Evolutionary conservation across 1,139 yeast species (phyloP), one percentile per base, ranked within the genome.

Genomic region (Hemisphaericaspora lyxosophila): DNA sequence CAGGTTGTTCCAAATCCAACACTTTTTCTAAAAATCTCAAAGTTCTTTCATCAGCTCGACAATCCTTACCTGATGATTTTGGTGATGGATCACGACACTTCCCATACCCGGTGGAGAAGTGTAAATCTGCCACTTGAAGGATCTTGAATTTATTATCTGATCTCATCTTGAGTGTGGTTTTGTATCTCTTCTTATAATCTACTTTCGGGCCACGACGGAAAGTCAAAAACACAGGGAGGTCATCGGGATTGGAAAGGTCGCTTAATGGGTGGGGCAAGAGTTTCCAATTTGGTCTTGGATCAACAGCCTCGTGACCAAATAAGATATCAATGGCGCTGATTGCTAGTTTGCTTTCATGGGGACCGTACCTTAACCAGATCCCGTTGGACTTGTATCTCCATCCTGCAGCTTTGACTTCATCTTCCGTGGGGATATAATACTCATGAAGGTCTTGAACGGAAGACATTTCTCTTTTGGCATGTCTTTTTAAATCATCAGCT

Each of bases 51-150:
- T 89, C 97, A 0, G 97, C 96, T 42, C 70, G 60, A 52, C 97
- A 89, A 7, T 62, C 63, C 6, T 52, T 59, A 4, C 53, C 56
- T 2, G 69, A 58, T 8, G 64, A 66, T 4, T 51, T 53, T 0
- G 89, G 89, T 16, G 59, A 75, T 4, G 88, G 83, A 55, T 88
- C 92, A 37, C 80, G 64, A 52, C 97, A 89, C 34, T 59, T 58
- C 2, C 96, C 96, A 35, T 62, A 69, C 2, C 90, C 92, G 0
- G 92, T 85, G 7, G 88, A 75, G 52, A 85, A 80, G 58, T 90
- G 97, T 42, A 89, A 64, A 57, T 90, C 97, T 0, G 96, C 94
- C 3, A 89, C 75, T 57, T 90, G 97, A 11, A 87, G 60, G 31
- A 90, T 80, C 56, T 85, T 88, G 59, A 84, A 85, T 45, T 70